Base-by-base conservation (phyloP, 2,329 filamentous ascomycete species). In the Fusarium decemcellulare region DNA sequence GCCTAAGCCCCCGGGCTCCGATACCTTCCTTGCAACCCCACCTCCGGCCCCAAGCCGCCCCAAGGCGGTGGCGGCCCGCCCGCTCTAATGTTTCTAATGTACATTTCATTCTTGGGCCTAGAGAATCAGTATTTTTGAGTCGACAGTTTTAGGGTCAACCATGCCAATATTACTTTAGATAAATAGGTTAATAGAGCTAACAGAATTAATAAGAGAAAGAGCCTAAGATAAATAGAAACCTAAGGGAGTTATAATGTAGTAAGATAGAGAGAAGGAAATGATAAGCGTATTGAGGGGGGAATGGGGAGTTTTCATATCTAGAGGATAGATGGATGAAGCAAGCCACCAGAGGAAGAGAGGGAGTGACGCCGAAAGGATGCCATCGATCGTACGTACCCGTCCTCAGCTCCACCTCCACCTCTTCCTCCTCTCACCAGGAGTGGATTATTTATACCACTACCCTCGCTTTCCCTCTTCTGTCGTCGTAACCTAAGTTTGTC, bases 81-180 rank as follows among this genome's bases (percentile, higher is more conserved):
- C n/a, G n/a, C n/a, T n/a, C n/a, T n/a, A n/a, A n/a, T n/a, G n/a
- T n/a, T n/a, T n/a, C n/a, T n/a, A n/a, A n/a, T n/a, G n/a, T n/a
- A n/a, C n/a, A n/a, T n/a, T n/a, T n/a, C n/a, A n/a, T n/a, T n/a
- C n/a, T n/a, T n/a, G n/a, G 91, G 81, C 87, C 84, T 85, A 23
- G 7, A 9, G 12, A 30, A 42, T 72, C 60, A 72, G 65, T 68
- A 30, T 53, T 18, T 6, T 47, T 27, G 53, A 37, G 32, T 51
- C 11, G 27, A 37, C 29, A 9, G 11, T 30, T 16, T 5, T 16
- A 15, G 1, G 2, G 10, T 51, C n/a, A 16, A 39, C 76, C 83
- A 59, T 82, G 82, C 91, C 93, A 77, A 96, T 95, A 81, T 95
- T 95, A 78, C 93, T 71, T 59, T 70, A 67, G 61, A 62, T 69